Evolutionary conservation across 1,284 basidiomycete genomes (phyloP).

Genomic region (Volvariella volvacea): DNA sequence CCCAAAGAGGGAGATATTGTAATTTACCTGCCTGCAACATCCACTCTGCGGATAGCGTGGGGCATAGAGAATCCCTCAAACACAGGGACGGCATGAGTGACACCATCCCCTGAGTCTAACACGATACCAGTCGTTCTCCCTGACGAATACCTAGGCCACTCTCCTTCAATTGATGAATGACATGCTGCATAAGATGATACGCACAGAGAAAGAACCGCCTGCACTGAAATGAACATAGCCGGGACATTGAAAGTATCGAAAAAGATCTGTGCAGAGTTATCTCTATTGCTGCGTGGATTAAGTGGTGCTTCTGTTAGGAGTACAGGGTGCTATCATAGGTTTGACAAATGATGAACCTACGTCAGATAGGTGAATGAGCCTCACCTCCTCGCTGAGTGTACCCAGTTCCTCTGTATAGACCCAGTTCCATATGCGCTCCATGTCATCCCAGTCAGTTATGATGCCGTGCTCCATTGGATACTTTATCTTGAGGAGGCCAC

Average conservation of each 20-base stretch:
- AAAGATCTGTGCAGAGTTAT: slow-evolving; percentile 95
- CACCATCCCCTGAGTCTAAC: slow-evolving; percentile 97
- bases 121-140: slow-evolving; percentile 99
- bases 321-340: slow-evolving; percentile 78
- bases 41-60: slow-evolving; percentile 92
- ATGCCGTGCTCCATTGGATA: slow-evolving; percentile 98
- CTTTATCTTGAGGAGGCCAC: slow-evolving; percentile 92
- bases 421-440: slow-evolving; percentile 98
- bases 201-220: slow-evolving; percentile 94
- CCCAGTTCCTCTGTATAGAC: slow-evolving; percentile 93
- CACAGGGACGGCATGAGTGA: slow-evolving; percentile 98
- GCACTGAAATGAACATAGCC: slow-evolving; percentile 93
- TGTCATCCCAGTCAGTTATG: slow-evolving; percentile 96
- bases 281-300: slow-evolving; percentile 91
- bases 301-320: slow-evolving; percentile 91
- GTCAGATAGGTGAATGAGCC: slow-evolving; percentile 18
- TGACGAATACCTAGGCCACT: slow-evolving; percentile 79
- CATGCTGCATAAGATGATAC: slow-evolving; percentile 18
- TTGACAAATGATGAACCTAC: slow-evolving; percentile 5
- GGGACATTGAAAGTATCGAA: slow-evolving; percentile 99
- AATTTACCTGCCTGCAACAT: slow-evolving; percentile 86
- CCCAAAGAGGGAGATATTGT: slow-evolving; percentile 8
- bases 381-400: slow-evolving; percentile 91
- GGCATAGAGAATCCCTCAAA: slow-evolving; percentile 99
- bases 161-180: slow-evolving; percentile 10